Evolutionary conservation across 2,329 filamentous ascomycete species (phyloP).

Genomic region (Colletotrichum liriopes): DNA sequence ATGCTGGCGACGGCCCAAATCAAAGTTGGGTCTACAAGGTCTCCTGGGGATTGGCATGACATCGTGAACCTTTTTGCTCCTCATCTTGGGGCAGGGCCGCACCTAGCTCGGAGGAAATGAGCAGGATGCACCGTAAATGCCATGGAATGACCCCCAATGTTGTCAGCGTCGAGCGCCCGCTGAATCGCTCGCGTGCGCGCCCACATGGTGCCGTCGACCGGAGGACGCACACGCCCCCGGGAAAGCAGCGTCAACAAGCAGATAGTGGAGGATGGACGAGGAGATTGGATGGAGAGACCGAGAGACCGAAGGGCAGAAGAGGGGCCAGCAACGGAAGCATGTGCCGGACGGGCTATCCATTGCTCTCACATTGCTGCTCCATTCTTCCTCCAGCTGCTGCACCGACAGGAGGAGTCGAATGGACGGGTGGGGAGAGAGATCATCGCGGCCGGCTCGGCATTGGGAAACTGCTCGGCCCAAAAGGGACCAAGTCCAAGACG

Average conservation of each 20-base stretch:
- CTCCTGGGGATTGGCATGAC: constrained; percentile 12
- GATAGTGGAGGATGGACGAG: not conserved
- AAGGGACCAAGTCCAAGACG: constrained; percentile 8
- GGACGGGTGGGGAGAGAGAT: not conserved
- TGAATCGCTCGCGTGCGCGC: not conserved
- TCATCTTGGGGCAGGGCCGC: constrained; percentile 9
- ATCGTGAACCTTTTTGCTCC: not conserved
- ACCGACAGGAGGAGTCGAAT: constrained; percentile 3
- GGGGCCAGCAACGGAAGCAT: constrained; percentile 5
- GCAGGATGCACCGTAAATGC: constrained; percentile 37
- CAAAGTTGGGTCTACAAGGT: not conserved
- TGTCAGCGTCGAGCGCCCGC: constrained; percentile 4
- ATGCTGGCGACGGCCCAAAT: not conserved
- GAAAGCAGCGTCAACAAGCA: constrained; percentile 3
- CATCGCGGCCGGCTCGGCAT: constrained; percentile 25
- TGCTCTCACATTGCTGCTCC: not conserved
- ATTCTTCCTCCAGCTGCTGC: not conserved
- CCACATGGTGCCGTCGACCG: not conserved
- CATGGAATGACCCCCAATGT: constrained; percentile 5
- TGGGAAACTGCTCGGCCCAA: constrained; percentile 16
- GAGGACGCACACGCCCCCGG: not conserved
- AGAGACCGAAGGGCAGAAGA: not conserved
- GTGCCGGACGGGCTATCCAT: constrained; percentile 16
- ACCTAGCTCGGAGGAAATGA: constrained; percentile 31
- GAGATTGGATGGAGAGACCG: constrained; percentile 4